phyloP scores from a whole-genome alignment of 306 rosid genomes.

The Prunus persica region DNA sequence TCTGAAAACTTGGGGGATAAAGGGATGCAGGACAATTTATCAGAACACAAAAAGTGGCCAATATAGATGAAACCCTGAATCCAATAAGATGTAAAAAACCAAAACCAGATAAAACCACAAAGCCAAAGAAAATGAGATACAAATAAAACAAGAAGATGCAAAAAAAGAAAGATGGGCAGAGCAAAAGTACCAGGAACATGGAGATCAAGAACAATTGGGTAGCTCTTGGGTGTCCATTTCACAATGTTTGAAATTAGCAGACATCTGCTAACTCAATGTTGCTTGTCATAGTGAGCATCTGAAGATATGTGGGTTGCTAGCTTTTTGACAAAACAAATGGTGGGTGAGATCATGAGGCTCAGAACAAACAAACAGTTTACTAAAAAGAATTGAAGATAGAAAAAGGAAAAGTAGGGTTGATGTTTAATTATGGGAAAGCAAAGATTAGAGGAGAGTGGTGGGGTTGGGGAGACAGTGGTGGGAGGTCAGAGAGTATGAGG shows the following conservation, averaged over 20 bases:
- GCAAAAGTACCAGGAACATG: neutral
- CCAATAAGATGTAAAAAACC: neutral
- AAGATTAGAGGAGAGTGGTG: slow-evolving; percentile 40
- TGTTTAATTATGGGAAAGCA: slow-evolving; percentile 58
- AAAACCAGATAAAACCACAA: neutral
- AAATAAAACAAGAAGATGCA: neutral
- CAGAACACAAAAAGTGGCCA: neutral
- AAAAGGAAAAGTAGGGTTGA: slow-evolving; percentile 38
- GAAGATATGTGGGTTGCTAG: neutral
- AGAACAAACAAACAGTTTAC: slow-evolving; percentile 11
- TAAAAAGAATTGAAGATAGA: slow-evolving; percentile 13
- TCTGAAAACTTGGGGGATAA: neutral
- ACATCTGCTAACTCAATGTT: neutral
- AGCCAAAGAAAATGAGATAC: neutral
- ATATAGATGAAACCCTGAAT: neutral
- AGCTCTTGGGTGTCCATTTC: neutral
- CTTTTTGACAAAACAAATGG: neutral
- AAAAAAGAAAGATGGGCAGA: neutral
- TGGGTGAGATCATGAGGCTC: slow-evolving; percentile 7
- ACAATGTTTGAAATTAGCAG: neutral
- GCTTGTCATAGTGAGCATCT: neutral
- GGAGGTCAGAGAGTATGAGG: slow-evolving; percentile 43
- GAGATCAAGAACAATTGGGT: neutral
- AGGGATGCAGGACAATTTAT: neutral
- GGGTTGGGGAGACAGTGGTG: slow-evolving; percentile 42